phyloP scores from a whole-genome alignment of 257 asterid species.

The Plantago major region DNA sequence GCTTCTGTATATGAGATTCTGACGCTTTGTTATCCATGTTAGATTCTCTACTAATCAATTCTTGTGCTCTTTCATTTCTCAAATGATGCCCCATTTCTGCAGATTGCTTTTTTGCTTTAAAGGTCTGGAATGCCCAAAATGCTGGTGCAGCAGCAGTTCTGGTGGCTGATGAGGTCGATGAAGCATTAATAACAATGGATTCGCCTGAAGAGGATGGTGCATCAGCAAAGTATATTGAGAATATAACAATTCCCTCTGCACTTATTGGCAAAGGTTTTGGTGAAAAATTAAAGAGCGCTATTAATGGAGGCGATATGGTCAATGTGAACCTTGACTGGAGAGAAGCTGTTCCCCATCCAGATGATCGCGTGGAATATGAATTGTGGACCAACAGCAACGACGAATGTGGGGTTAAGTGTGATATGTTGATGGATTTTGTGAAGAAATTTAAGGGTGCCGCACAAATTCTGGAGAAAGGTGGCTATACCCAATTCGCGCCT shows the following conservation, averaged over 20 bases:
- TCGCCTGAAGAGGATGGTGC: conserved; percentile 40
- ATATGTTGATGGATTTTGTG: conserved; percentile 45
- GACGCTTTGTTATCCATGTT: conserved; percentile 7
- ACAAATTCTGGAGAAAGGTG: conserved; percentile 46
- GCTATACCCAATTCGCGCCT: conserved; percentile 48
- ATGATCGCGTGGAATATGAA: conserved; percentile 51
- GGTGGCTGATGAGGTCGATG: conserved; percentile 43
- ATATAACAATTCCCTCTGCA: conserved; percentile 51
- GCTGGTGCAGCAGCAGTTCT: conserved; percentile 56
- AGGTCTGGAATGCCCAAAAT: conserved; percentile 53
- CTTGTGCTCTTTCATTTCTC: not conserved
- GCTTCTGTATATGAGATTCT: not conserved
- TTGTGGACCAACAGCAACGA: conserved; percentile 49
- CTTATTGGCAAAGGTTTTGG: conserved; percentile 38
- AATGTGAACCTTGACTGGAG: conserved; percentile 52
- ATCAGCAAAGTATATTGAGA: conserved; percentile 37
- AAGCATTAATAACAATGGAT: conserved; percentile 44
- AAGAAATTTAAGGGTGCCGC: conserved; percentile 53
- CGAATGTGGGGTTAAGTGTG: conserved; percentile 43
- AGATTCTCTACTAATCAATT: not conserved
- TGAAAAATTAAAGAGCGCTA: conserved; percentile 36
- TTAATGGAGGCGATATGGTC: conserved; percentile 39
- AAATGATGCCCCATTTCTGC: conserved; percentile 19
- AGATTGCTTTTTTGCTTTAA: conserved; percentile 51
- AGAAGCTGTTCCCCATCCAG: conserved; percentile 57